A percentile compares a stretch with the other conserved stretches of the same genome.
These are phyloP conservation scores for Pseudozyma sp. DNA, from an alignment of 1,284 basidiomycete genomes.

Conservation along the genomic window DNA sequence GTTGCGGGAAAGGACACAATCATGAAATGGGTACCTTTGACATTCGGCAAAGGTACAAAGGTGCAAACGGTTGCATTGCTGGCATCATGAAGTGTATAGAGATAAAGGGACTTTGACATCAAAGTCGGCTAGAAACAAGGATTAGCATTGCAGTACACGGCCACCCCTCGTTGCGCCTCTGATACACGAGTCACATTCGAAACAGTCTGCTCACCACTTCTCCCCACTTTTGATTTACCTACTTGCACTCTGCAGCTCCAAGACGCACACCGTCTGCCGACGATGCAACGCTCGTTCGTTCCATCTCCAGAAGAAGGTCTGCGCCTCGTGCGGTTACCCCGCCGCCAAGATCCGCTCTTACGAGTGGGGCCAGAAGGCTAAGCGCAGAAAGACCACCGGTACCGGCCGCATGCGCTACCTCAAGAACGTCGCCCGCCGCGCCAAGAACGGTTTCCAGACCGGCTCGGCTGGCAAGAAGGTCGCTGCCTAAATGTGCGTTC, in stretches of 20 bases:
- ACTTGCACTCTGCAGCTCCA: conserved; percentile 77
- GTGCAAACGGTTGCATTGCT: background rate
- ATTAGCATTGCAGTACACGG: conserved; percentile 7
- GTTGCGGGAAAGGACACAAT: no score
- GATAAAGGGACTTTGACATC: background rate
- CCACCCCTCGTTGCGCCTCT: background rate
- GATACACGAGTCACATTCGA: background rate
- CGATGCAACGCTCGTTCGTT: conserved; percentile 92
- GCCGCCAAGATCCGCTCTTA: conserved; percentile 93
- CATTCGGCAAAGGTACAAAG: no score
- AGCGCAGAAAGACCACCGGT: conserved; percentile 97
- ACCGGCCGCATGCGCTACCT: conserved; percentile 96
- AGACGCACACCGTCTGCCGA: conserved; percentile 86
- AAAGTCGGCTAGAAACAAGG: background rate
- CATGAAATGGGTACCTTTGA: no score
- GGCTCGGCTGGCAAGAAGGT: conserved; percentile 65
- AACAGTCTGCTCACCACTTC: conserved; percentile 27
- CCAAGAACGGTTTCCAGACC: conserved; percentile 87
- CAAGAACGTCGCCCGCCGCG: conserved; percentile 73
- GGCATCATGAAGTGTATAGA: background rate
- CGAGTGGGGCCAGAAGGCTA: conserved; percentile 98
- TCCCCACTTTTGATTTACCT: background rate
- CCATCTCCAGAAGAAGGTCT: conserved; percentile 98
- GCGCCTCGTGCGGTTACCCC: conserved; percentile 96
- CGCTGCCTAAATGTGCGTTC: conserved; percentile 55